Evolutionary conservation across 2,329 filamentous ascomycete species (phyloP), one percentile per base, ranked within the genome.

Genomic region (Xylaria sp.): DNA sequence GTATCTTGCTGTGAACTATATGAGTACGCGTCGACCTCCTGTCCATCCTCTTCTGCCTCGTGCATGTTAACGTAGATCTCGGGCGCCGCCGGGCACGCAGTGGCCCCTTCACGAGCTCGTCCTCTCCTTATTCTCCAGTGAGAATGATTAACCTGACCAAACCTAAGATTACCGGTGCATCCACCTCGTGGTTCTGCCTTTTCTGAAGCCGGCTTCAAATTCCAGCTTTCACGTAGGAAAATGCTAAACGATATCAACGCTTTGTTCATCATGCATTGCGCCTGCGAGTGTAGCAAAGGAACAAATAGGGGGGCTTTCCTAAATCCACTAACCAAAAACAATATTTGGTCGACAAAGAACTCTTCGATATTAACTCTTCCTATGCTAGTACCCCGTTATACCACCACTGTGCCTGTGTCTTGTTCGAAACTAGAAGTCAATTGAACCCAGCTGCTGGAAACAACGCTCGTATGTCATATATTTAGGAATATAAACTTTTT

Each of bases 1-100:
- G 50, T 35, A 50, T 57, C 43, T 21, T 45, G 42, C 19, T 65
- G 60, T 43, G 54, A 57, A 25, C 61, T 56, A 42, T 60, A 56
- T 14, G 63, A 64, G 47, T 63, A 57, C 42, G 56, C 46, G 28
- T 23, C 35, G 8, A 4, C n/a, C 14, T 35, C 23, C 19, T 31
- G 28, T n/a, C 28, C 4, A 31, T 4, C 28, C 28, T 31, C 28
- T 5, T 14, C 19, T 2, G 19, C 33, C 14, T 33, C 52, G 12
- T 31, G 19, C 1, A 25, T 7, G 7, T 42, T 15, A 19, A 35
- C 35, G 12, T 38, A 31, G 31, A 35, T 42, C 17, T 43, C 47
- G 7, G 53, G 15, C 23, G 17, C 35, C 43, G 15, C n/a, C 8
- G 55, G 17, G 3, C 37, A n/a, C 21, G 38, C 28, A 21, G 45